Conservation (phyloP, 2,329 filamentous ascomycete genomes). For the Byssochlamys sp. region DNA sequence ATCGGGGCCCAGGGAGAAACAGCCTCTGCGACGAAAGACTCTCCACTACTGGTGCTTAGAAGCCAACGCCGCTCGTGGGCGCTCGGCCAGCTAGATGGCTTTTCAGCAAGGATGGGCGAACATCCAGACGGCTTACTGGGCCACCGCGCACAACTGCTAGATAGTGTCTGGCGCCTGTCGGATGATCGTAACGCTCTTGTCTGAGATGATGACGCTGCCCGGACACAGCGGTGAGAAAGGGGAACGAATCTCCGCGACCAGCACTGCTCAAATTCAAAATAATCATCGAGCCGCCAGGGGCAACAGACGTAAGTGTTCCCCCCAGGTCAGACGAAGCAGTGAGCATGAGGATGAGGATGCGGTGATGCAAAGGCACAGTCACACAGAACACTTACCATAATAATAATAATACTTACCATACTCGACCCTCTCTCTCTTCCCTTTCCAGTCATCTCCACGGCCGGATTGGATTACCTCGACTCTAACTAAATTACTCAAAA, state of each 20-base stretch:
- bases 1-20: neutral
- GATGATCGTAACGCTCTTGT: neutral
- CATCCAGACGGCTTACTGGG: neutral
- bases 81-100: neutral
- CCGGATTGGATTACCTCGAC: too few species aligned
- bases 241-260: neutral
- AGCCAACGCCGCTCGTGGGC: neutral
- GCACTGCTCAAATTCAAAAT: neutral
- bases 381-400: neutral
- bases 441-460: neutral
- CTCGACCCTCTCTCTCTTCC: neutral
- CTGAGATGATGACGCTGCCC: neutral
- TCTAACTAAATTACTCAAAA: neutral
- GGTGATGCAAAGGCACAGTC: slow-evolving; percentile 8
- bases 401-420: too few species aligned
- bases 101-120: neutral
- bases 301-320: slow-evolving; percentile 5
- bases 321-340: neutral
- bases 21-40: neutral
- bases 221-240: neutral
- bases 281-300: neutral
- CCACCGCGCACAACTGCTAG: neutral
- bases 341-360: neutral
- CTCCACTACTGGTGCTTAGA: neutral
- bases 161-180: neutral